Evolutionary conservation across 371 early-diverging fungal species (phyloP), one percentile per base, ranked within the genome.

Genomic region (Apophysomyces trapeziformis): DNA sequence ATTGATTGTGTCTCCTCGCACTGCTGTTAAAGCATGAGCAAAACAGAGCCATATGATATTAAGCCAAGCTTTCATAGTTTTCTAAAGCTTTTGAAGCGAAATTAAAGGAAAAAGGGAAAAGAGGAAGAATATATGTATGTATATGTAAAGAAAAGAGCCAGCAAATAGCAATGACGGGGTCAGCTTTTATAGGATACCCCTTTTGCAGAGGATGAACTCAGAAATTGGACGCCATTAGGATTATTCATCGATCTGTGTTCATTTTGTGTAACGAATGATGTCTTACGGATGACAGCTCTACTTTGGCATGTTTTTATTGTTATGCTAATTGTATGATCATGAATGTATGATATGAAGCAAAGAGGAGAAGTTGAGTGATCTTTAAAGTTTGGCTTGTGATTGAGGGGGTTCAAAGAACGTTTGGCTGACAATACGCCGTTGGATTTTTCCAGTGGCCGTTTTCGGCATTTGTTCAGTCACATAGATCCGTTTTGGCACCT

Each of bases 401-500:
- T 69, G 64, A 16, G 69, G 68, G 43, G 46, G 68, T 65, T 80
- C 79, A 62, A 80, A 83, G 64, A 85, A 84, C 44, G 71, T 76
- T 21, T 85, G 80, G 13, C 72, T 67, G 44, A 89, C 74, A n/a
- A 79, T 75, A 45, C 85, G 80, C 57, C 89, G 81, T 69, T 87
- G 88, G 16, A 90, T 80, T 65, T 90, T 92, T 45, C 92, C 92
- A 3, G 91, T 93, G 37, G 91, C 91, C 0, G 93, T 92, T 68
- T 91, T 87, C 11, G 93, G 94, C 74, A 94, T 79, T 35, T 73
- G 60, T 4, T 84, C 78, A 9, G 90, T 89, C 38, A 95, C 78
- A 73, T 88, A 92, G 38, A 94, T 71, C 58, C 84, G 84, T 68
- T 90, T 87, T 45, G 95, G 95, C 2, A 91, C 82, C 74, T 94